Evolutionary conservation across 108 stramenopile species (phyloP).

Genomic region (Skeletonema menzelii): DNA sequence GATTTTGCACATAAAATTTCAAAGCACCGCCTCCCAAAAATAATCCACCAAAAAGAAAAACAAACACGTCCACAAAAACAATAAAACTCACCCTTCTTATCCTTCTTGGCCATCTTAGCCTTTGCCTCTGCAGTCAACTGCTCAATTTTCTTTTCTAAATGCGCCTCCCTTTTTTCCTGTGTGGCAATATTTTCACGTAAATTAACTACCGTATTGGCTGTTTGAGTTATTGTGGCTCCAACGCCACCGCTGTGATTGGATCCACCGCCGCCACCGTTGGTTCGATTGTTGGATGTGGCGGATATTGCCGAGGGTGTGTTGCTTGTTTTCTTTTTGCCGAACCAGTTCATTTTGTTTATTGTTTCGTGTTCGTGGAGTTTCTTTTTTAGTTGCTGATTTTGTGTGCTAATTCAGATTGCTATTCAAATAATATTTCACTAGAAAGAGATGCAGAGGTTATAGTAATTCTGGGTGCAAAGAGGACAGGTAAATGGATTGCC

Average conservation of each 20-base stretch:
- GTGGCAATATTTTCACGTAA: slow-evolving; percentile 76
- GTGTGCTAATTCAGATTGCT: no score
- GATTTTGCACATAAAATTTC: background rate
- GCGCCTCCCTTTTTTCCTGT: slow-evolving; percentile 83
- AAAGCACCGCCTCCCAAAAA: background rate
- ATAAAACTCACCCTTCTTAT: slow-evolving; percentile 88
- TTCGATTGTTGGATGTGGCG: slow-evolving; percentile 11
- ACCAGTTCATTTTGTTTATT: slow-evolving; percentile 33
- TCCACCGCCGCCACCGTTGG: no score
- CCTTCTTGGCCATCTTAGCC: slow-evolving; percentile 92
- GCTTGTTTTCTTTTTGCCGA: slow-evolving; percentile 39
- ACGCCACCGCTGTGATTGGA: background rate
- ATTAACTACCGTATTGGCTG: slow-evolving; percentile 45
- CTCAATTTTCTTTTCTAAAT: slow-evolving; percentile 88
- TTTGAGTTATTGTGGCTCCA: slow-evolving; percentile 14
- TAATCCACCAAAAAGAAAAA: background rate
- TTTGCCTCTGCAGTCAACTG: slow-evolving; percentile 84
- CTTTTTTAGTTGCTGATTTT: no score
- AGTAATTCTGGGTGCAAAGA: no score
- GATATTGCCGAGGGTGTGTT: slow-evolving; percentile 30
- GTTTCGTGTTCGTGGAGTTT: no score
- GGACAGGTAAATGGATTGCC: no score
- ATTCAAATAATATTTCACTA: no score
- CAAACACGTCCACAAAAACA: background rate
- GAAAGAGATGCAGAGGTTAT: no score